A percentile compares a stretch with the other conserved stretches of the same genome.
Evolutionary conservation across 257 asterid genomes (phyloP).

Genomic region (Jaltomata sinuosa): DNA sequence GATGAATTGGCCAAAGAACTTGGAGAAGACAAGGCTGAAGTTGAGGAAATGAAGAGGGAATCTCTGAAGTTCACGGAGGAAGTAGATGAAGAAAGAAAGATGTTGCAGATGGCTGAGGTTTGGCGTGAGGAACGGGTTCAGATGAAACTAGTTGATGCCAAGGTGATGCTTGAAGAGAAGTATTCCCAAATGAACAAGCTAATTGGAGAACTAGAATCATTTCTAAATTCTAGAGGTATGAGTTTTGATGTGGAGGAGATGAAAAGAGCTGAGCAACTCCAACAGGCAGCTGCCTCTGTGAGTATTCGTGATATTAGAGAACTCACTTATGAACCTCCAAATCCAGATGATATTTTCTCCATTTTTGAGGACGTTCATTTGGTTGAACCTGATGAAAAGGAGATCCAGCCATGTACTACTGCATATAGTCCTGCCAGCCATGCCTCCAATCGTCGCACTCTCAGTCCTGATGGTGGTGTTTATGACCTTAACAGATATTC

Average conservation of each 20-base stretch:
- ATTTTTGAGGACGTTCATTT: constrained; percentile 34
- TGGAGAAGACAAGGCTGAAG: constrained; percentile 53
- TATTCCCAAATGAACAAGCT: constrained; percentile 43
- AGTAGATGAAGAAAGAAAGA: constrained; percentile 67
- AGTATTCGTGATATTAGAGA: constrained; percentile 45
- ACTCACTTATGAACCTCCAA: constrained; percentile 50
- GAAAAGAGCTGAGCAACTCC: constrained; percentile 42
- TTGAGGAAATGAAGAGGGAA: constrained; percentile 52
- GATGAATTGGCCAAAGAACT: constrained; percentile 68
- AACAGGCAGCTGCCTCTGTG: constrained; percentile 34
- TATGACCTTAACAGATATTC: constrained; percentile 15
- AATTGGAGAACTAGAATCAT: constrained; percentile 36
- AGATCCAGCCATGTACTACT: constrained; percentile 26
- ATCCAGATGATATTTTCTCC: constrained; percentile 42
- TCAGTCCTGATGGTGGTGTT: constrained; percentile 26
- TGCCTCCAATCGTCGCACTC: constrained; percentile 26
- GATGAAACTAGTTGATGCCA: constrained; percentile 65
- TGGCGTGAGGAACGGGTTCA: constrained; percentile 83
- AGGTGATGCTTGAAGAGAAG: constrained; percentile 60
- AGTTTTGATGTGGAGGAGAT: constrained; percentile 28
- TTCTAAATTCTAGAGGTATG: constrained; percentile 22
- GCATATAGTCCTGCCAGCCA: constrained; percentile 28
- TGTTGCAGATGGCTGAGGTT: constrained; percentile 73
- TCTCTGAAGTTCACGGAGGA: constrained; percentile 43
- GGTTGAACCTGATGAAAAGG: constrained; percentile 30